Evolutionary conservation across 768 basidiomycete species (phyloP), one percentile per base, ranked within the genome.

Genomic region (Rhodotorula kratochvilovae): DNA sequence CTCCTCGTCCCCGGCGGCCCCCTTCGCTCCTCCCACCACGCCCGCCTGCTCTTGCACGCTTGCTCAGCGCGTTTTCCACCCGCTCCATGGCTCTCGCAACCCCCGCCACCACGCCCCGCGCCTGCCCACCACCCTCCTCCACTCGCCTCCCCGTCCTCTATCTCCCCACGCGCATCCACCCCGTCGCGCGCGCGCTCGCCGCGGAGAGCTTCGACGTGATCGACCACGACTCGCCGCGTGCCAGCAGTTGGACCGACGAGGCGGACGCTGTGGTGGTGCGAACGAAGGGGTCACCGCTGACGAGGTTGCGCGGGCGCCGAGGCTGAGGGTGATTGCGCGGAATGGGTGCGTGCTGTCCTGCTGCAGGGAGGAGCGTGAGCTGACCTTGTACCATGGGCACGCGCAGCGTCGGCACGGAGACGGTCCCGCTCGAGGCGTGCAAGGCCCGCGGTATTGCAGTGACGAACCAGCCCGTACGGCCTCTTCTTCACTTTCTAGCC

Each of bases 241-340:
- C n/a, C 6, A 17, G n/a, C 6, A 53, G 21, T 10, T 73, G 72
- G 72, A 56, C 53, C 16, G 57, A 63, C 8, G 29, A 39, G 25
- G 62, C 65, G 8, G 56, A 60, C 11, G 54, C 33, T 7, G 48
- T 58, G 0, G 56, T 70, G 23, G n/a, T 73, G 31, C 45, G 68
- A 8, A 45, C 39, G 3, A 68, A 65, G 39, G 35, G 51, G 31
- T 73, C 56, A 29, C 65, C 0, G 29, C 27, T 3, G 65, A 54
- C 16, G 64, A 70, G 45, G 50, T 63, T 25, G 36, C 15, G 35
- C 43, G 50, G 31, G 56, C 61, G 2, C 15, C 33, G 21, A 61
- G 45, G 33, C 57, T 73, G 15, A 27, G 39, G 51, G 63, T 73
- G 61, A 60, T 73, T 19, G 62, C 72, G 27, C 35, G 72, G n/a